Evolutionary conservation across 2,329 filamentous ascomycete genomes (phyloP).

Genomic region (Nemania sp.): DNA sequence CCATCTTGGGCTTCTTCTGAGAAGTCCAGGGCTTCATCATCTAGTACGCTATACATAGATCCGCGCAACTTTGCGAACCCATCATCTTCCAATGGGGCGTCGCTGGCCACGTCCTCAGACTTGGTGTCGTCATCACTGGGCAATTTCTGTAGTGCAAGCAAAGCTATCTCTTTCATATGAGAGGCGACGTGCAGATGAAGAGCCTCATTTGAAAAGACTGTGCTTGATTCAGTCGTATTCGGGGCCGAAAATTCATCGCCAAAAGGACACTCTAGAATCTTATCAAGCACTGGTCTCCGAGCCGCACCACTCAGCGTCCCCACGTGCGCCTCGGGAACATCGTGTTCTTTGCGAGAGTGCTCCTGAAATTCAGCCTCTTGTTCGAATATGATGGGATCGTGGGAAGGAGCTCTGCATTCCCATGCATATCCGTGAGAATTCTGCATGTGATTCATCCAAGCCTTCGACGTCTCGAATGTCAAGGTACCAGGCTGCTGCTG

Average conservation of each 20-base stretch:
- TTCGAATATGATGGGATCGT: conserved; percentile 3
- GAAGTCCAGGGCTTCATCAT: conserved; percentile 10
- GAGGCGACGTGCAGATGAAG: conserved; percentile 14
- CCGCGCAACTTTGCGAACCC: conserved; percentile 3
- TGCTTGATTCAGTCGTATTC: not conserved
- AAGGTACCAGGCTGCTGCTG: conserved; percentile 1
- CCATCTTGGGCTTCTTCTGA: conserved; percentile 1
- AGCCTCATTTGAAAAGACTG: conserved; percentile 11
- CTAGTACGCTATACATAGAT: conserved; percentile 14
- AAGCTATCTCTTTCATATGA: conserved; percentile 15
- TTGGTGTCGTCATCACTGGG: conserved; percentile 6
- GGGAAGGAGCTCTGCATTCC: conserved; percentile 14
- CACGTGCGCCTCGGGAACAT: not conserved
- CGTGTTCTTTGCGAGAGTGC: conserved; percentile 7
- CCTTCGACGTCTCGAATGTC: conserved; percentile 15
- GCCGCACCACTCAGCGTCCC: conserved; percentile 1
- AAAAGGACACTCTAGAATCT: conserved; percentile 13
- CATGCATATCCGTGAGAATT: conserved; percentile 12
- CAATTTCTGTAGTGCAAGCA: conserved; percentile 12
- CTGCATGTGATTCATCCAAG: conserved; percentile 16
- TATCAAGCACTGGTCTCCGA: conserved; percentile 8
- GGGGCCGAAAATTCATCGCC: conserved; percentile 10
- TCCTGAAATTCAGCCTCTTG: not conserved
- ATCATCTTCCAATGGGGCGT: conserved; percentile 10
- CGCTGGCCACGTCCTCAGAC: conserved; percentile 1